Conservation (phyloP, 2,329 filamentous ascomycete genomes). For the Fusarium ramigenum region DNA sequence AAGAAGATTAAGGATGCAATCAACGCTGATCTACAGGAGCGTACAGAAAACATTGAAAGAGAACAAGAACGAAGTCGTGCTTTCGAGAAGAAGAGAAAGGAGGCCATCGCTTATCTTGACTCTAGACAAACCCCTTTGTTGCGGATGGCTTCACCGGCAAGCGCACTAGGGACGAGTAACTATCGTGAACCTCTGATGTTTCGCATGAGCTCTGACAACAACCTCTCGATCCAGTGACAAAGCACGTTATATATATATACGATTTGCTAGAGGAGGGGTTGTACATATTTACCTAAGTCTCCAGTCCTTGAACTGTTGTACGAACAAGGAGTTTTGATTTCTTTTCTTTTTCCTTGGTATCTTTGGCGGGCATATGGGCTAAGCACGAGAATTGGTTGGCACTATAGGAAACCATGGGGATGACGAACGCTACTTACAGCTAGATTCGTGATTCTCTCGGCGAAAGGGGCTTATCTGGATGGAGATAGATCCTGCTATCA, state of each 20-base stretch:
- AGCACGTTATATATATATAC: background rate
- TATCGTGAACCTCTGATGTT: constrained; percentile 26
- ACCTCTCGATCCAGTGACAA: constrained; percentile 13
- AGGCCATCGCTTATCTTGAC: constrained; percentile 55
- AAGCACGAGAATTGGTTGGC: background rate
- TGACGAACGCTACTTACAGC: background rate
- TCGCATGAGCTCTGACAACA: constrained; percentile 37
- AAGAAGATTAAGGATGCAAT: constrained; percentile 55
- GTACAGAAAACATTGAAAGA: constrained; percentile 52
- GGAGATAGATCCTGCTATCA: background rate
- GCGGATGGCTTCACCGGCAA: constrained; percentile 46
- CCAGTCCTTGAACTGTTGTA: background rate
- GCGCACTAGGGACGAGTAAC: constrained; percentile 34
- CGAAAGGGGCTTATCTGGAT: constrained; percentile 2
- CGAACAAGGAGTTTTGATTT: constrained; percentile 12
- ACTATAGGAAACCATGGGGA: background rate
- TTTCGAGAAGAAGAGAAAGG: constrained; percentile 60
- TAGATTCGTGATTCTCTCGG: background rate
- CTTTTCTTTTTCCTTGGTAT: constrained; percentile 8
- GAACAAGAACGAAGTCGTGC: constrained; percentile 60
- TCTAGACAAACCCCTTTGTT: constrained; percentile 38
- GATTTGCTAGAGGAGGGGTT: background rate
- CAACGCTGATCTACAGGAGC: constrained; percentile 55
- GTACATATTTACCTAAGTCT: background rate
- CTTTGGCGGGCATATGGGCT: constrained; percentile 4